Evolutionary conservation across 345 rosid genomes (phyloP).

Genomic region (Rhizophora apiculata): DNA sequence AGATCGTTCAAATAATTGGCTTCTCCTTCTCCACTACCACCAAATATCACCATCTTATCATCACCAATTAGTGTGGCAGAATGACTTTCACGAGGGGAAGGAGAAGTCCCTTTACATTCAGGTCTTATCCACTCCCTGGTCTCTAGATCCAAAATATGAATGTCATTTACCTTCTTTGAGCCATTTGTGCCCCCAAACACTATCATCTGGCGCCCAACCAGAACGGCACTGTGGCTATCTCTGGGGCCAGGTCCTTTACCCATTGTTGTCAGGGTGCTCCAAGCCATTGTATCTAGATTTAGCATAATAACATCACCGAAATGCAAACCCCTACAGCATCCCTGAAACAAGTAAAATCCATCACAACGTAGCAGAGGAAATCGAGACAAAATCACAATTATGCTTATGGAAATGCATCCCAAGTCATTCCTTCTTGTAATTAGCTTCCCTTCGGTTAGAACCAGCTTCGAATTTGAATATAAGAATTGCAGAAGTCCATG

Average conservation of each 20-base stretch:
- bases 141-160: conserved; percentile 54
- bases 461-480: no score
- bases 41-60: conserved; percentile 54
- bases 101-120: conserved; percentile 44
- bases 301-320: conserved; percentile 61
- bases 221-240: conserved; percentile 73
- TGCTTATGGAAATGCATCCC: background rate
- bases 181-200: conserved; percentile 81
- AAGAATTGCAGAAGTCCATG: no score
- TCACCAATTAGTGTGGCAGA: conserved; percentile 54
- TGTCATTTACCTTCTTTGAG: conserved; percentile 61
- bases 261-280: conserved; percentile 47
- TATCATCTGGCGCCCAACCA: conserved; percentile 54
- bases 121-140: conserved; percentile 56
- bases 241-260: conserved; percentile 75
- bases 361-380: no score
- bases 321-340: conserved; percentile 74
- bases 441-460: no score
- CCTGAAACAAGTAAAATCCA: conserved; percentile 31
- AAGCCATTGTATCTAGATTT: conserved; percentile 48
- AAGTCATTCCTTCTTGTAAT: background rate
- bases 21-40: conserved; percentile 81
- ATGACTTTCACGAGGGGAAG: conserved; percentile 72
- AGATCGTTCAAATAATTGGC: conserved; percentile 72
- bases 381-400: no score